Evolutionary conservation across 495 filamentous ascomycete genomes (phyloP), one percentile per base, ranked within the genome.

Genomic region (Endocarpon pusillum): DNA sequence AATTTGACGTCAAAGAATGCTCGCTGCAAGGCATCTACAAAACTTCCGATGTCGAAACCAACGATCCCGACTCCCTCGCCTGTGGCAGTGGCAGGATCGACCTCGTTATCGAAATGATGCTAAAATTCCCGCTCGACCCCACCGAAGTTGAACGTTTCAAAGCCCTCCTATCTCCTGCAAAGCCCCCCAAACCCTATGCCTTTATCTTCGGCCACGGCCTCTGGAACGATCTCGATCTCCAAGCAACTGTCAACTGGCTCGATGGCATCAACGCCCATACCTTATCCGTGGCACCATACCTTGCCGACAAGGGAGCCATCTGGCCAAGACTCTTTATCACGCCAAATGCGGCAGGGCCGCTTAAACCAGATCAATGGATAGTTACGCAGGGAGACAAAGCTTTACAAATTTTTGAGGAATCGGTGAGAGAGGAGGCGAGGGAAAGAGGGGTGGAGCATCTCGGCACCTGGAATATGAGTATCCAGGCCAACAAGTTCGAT

Each of bases 381-480:
- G 43, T 64, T 2, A 64, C 42, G 21, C 64, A 68, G 37, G 64
- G 64, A 2, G 63, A 67, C 37, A 66, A 67, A 43, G 62, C 60
- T 20, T 42, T 67, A 15, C 51, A 59, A 42, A 42, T 55, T 3
- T 68, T 61, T 39, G 64, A 68, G 47, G 55, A 66, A 39, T 45
- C 44, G 19, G 54, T 66, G 33, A 42, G 41, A 11, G 30, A 43
- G 8, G 53, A 66, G 21, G 57, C 49, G 7, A 43, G 37, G 10
- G 54, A 51, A 40, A 57, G 53, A 32, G 53, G 58, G 12, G 40
- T 66, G 16, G 64, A 66, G 39, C 58, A 62, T 44, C 45, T 68
- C 32, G 64, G 64, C 25, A 68, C 64, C 22, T 68, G 62, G 61
- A 67, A 68, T 37, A 63, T 62, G 58, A 64, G 55, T 36, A 57